A percentile compares a stretch with the other conserved stretches of the same genome.
These are phyloP conservation scores for Chalciporus sp. DNA, from an alignment of 1,284 basidiomycete genomes.

Conservation along the genomic window DNA sequence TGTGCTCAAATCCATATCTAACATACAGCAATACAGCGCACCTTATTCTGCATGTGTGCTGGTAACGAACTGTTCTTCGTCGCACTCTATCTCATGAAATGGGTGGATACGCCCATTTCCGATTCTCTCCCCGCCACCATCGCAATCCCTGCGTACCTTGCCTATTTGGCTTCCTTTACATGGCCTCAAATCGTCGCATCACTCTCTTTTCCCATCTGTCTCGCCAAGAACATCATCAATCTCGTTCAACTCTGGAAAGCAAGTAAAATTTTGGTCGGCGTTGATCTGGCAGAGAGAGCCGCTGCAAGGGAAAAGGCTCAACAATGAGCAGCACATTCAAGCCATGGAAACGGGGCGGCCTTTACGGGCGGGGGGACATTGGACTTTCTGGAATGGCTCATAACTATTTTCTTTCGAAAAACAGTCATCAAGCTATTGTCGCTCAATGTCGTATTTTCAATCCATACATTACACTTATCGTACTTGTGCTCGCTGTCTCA, in stretches of 20 bases:
- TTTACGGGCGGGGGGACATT: conserved; percentile 11
- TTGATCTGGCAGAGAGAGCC: conserved; percentile 84
- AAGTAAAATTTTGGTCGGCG: conserved; percentile 90
- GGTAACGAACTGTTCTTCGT: conserved; percentile 98
- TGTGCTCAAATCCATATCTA: conserved; percentile 5
- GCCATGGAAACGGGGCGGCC: conserved; percentile 2
- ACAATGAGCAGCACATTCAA: conserved; percentile 11
- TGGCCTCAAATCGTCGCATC: conserved; percentile 81
- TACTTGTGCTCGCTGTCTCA: conserved; percentile 6
- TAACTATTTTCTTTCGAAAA: conserved; percentile 13
- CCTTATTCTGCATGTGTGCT: conserved; percentile 94
- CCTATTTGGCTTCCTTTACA: conserved; percentile 47
- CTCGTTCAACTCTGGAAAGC: conserved; percentile 99
- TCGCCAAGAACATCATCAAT: conserved; percentile 93
- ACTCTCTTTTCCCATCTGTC: conserved; percentile 72
- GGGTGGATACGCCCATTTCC: conserved; percentile 67
- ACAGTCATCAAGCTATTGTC: neutral
- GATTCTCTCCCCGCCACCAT: conserved; percentile 27
- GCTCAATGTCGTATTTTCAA: conserved; percentile 3
- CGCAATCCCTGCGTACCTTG: conserved; percentile 26
- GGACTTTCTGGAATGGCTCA: conserved; percentile 8
- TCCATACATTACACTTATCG: conserved; percentile 3
- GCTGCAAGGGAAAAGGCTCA: conserved; percentile 56
- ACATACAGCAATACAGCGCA: conserved; percentile 49
- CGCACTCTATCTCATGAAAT: conserved; percentile 92